Conservation (phyloP, 75 land plant genomes). For the Pinus albicaulis region DNA sequence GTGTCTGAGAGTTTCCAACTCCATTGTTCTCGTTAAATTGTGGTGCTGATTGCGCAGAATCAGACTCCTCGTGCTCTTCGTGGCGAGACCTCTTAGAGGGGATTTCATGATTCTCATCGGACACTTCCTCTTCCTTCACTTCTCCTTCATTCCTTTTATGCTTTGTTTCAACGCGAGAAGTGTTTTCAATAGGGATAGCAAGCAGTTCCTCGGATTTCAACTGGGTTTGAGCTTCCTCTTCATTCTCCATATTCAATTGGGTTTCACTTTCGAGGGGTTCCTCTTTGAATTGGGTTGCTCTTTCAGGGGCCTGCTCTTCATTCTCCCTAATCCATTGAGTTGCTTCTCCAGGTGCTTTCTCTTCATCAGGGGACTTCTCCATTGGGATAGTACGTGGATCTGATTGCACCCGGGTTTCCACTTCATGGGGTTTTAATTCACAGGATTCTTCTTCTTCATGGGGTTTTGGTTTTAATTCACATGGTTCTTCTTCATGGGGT, state of each 20-base stretch:
- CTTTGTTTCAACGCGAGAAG: background rate
- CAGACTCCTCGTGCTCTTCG: background rate
- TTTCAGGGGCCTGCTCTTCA: background rate
- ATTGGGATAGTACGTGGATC: background rate
- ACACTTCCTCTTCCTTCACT: background rate
- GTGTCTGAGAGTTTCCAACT: background rate
- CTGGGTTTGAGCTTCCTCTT: background rate
- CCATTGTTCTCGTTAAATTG: background rate
- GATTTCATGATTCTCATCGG: background rate
- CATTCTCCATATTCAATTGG: background rate
- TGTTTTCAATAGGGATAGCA: background rate
- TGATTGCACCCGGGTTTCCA: background rate
- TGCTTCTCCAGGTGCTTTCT: background rate
- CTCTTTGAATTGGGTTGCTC: background rate
- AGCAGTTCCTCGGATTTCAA: background rate
- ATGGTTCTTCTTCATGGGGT: background rate
- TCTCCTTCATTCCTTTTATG: background rate
- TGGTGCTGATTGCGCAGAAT: slow-evolving; percentile 5
- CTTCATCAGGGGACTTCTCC: background rate
- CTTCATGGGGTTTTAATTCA: background rate
- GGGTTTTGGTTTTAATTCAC: background rate
- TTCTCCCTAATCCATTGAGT: background rate
- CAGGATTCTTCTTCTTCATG: background rate
- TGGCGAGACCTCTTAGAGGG: background rate
- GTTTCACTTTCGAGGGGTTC: background rate